Percentiles rank a stretch among this genome's conserved stretches.
phyloP scores from a whole-genome alignment of 108 stramenopile genomes.

The Pseudonitzschia multistriata region DNA sequence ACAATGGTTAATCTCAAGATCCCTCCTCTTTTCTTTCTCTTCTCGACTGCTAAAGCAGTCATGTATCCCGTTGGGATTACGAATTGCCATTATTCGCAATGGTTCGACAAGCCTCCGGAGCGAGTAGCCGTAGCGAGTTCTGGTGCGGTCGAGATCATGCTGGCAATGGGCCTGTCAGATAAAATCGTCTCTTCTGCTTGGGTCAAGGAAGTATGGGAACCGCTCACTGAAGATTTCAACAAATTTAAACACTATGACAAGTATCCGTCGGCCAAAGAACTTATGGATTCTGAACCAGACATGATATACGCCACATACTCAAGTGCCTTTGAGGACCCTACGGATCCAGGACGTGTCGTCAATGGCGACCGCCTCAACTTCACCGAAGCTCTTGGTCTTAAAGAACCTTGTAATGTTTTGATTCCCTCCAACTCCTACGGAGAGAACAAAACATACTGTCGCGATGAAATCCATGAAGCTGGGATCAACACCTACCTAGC shows the following conservation, averaged over 20 bases:
- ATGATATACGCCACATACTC: conserved; percentile 21
- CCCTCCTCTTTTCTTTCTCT: neutral
- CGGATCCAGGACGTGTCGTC: neutral
- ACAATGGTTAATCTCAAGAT: neutral
- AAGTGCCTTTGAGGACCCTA: conserved; percentile 15
- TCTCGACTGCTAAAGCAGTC: neutral
- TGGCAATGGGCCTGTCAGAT: conserved; percentile 24
- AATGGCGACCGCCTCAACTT: neutral
- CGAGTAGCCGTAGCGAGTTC: conserved; percentile 27
- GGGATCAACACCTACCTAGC: conserved; percentile 30
- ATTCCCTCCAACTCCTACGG: conserved; percentile 6
- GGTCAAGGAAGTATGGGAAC: conserved; percentile 26
- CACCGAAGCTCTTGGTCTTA: conserved; percentile 5
- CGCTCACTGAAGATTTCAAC: conserved; percentile 1
- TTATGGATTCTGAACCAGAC: conserved; percentile 20
- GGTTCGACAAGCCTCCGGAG: conserved; percentile 18
- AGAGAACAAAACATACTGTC: conserved; percentile 14
- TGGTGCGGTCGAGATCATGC: conserved; percentile 26
- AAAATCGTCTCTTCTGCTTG: conserved; percentile 24
- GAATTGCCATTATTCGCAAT: conserved; percentile 18
- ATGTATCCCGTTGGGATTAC: conserved; percentile 16
- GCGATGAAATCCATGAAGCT: conserved; percentile 17
- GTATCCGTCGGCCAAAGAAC: conserved; percentile 23
- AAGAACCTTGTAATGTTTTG: neutral
- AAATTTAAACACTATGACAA: conserved; percentile 16